phyloP scores from a whole-genome alignment of 176 grass and related monocot species.

The Poa annua region DNA sequence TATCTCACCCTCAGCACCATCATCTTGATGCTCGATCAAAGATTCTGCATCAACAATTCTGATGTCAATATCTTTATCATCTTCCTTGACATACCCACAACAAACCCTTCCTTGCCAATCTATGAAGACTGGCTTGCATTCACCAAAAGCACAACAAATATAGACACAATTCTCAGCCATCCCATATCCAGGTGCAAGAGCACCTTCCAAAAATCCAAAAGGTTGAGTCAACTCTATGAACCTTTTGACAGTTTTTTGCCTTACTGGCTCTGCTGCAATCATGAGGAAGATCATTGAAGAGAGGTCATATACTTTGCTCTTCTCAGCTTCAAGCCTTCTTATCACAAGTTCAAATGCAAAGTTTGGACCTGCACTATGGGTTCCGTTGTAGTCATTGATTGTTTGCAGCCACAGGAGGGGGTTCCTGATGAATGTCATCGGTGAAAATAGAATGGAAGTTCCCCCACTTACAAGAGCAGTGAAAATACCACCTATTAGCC shows the following conservation, averaged over 20 bases:
- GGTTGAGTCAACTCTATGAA: slow-evolving; percentile 65
- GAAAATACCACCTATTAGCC: slow-evolving; percentile 73
- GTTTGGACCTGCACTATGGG: slow-evolving; percentile 77
- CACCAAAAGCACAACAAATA: slow-evolving; percentile 74
- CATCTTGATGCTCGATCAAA: slow-evolving; percentile 49
- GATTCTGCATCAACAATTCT: slow-evolving; percentile 71
- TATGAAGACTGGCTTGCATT: slow-evolving; percentile 66
- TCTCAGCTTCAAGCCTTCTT: slow-evolving; percentile 61
- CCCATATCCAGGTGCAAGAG: slow-evolving; percentile 73
- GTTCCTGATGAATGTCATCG: slow-evolving; percentile 79
- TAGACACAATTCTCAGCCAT: slow-evolving; percentile 77
- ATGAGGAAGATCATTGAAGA: slow-evolving; percentile 76
- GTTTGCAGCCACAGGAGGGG: slow-evolving; percentile 73
- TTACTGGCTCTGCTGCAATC: slow-evolving; percentile 80
- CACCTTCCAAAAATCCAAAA: slow-evolving; percentile 70
- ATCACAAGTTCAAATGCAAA: slow-evolving; percentile 76
- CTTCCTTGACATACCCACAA: slow-evolving; percentile 61
- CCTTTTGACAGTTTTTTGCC: slow-evolving; percentile 72
- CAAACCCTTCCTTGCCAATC: slow-evolving; percentile 79
- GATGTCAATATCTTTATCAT: slow-evolving; percentile 54
- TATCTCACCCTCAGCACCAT: slow-evolving; percentile 77
- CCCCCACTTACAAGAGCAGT: slow-evolving; percentile 81
- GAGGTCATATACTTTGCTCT: slow-evolving; percentile 59
- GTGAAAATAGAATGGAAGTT: slow-evolving; percentile 72
- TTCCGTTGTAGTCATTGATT: slow-evolving; percentile 63